These are phyloP conservation scores for Achaetomium macrosporum DNA, from an alignment of 2,329 filamentous ascomycete species.

Conservation along the genomic window DNA sequence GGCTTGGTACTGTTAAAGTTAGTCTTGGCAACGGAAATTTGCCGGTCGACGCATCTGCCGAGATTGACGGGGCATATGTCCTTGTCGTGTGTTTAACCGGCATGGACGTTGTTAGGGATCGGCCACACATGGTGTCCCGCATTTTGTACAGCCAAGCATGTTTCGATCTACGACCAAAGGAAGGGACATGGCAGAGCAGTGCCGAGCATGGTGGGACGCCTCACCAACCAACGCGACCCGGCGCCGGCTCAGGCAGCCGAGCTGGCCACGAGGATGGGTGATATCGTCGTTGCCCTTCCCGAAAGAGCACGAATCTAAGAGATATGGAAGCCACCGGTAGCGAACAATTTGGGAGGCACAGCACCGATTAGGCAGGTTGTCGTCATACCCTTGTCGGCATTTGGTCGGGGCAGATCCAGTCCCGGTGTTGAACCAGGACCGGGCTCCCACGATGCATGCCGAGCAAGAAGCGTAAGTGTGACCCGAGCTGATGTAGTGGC, in stretches of 20 bases:
- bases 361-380: too few species aligned
- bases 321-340: too few species aligned
- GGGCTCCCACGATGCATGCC: too few species aligned
- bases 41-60: slow-evolving; percentile 12
- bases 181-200: neutral
- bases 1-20: neutral
- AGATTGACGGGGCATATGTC: slow-evolving; percentile 11
- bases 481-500: too few species aligned
- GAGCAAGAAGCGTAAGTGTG: too few species aligned
- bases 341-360: too few species aligned
- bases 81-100: slow-evolving; percentile 8
- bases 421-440: too few species aligned
- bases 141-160: neutral
- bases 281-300: too few species aligned
- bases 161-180: neutral
- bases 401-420: too few species aligned
- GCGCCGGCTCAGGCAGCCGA: neutral
- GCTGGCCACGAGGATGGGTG: neutral
- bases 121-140: neutral
- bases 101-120: neutral
- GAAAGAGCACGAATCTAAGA: too few species aligned
- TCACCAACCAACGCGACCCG: too few species aligned
- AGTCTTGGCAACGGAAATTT: slow-evolving; percentile 10
- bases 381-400: too few species aligned
- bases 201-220: neutral